These are phyloP conservation scores for Solanum chacoense DNA, from an alignment of 305 asterid species.

Conservation along the genomic window DNA sequence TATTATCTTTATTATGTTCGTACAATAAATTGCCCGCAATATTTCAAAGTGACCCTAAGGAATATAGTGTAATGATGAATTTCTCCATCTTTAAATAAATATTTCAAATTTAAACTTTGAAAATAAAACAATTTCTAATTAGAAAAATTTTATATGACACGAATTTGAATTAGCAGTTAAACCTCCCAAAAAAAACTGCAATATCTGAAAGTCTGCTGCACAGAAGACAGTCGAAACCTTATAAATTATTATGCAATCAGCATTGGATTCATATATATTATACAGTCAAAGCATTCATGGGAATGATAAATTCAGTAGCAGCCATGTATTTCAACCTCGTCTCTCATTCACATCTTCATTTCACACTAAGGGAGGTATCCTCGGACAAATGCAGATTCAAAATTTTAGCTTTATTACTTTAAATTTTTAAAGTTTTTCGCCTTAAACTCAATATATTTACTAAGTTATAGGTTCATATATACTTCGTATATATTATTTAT, in stretches of 20 bases:
- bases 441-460: neutral
- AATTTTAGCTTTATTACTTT: neutral
- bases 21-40: neutral
- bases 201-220: neutral
- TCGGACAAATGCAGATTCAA: neutral
- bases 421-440: neutral
- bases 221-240: neutral
- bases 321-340: neutral
- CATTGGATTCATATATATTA: neutral
- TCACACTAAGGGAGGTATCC: neutral
- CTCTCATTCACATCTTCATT: neutral
- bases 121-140: too few relatives aligned
- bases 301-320: neutral
- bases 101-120: too few relatives aligned
- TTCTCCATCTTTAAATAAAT: neutral
- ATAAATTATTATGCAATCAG: neutral
- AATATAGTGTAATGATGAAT: neutral
- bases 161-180: neutral
- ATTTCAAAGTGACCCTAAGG: neutral
- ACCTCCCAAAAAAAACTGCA: neutral
- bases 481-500: too few relatives aligned
- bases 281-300: neutral
- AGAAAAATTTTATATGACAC: too few relatives aligned
- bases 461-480: neutral
- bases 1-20: neutral